phyloP scores from a whole-genome alignment of 345 rosid species.

The Boechera divaricarpa region DNA sequence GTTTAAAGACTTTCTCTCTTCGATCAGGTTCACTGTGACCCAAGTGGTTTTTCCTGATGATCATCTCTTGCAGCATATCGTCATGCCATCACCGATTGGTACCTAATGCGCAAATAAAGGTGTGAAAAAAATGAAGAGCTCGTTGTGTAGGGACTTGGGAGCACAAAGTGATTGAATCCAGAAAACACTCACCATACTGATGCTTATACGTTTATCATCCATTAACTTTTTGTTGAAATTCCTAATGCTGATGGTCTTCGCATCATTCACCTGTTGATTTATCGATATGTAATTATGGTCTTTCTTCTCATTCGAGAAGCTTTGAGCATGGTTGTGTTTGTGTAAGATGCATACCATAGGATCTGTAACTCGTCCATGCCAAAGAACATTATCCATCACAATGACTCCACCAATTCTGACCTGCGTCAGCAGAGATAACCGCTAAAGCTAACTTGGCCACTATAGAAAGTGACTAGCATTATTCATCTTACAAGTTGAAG shows the following conservation, averaged over 20 bases:
- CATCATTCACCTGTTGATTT: constrained; percentile 69
- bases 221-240: constrained; percentile 66
- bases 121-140: constrained; percentile 1
- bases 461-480: neutral
- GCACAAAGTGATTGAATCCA: neutral
- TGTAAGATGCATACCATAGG: constrained; percentile 58
- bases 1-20: neutral
- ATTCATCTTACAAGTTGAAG: constrained; percentile 69
- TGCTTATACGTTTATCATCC: constrained; percentile 77
- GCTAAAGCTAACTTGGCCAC: constrained; percentile 1
- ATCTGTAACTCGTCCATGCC: constrained; percentile 93
- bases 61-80: constrained; percentile 78
- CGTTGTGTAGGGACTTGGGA: neutral
- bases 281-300: constrained; percentile 15
- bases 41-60: neutral
- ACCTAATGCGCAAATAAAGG: constrained; percentile 54
- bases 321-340: neutral
- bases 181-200: constrained; percentile 72
- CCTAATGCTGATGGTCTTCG: constrained; percentile 75
- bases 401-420: constrained; percentile 86
- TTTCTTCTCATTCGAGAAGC: neutral
- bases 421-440: constrained; percentile 48
- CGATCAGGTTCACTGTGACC: constrained; percentile 6
- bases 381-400: constrained; percentile 90
- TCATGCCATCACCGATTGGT: constrained; percentile 91